Conservation (phyloP, 1,284 basidiomycete species). For the Trametes polyzona region DNA sequence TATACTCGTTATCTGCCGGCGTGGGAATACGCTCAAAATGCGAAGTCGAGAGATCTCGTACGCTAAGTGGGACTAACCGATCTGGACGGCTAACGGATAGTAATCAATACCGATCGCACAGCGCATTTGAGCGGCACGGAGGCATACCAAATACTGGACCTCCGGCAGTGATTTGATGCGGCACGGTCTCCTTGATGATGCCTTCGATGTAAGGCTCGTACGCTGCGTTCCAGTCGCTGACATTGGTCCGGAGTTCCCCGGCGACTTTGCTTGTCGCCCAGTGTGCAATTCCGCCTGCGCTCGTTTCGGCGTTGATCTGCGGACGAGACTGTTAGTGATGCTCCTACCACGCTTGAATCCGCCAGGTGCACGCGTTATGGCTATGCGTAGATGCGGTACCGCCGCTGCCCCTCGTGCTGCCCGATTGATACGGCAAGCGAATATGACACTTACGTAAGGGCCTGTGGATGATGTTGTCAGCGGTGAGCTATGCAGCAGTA, state of each 20-base stretch:
- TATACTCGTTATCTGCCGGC: constrained; percentile 87
- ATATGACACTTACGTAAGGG: constrained; percentile 20
- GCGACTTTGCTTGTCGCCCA: constrained; percentile 77
- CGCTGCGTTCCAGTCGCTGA: constrained; percentile 64
- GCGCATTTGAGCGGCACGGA: background rate
- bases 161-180: constrained; percentile 70
- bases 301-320: constrained; percentile 83
- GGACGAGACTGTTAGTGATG: too few relatives aligned
- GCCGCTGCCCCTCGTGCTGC: too few relatives aligned
- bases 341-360: too few relatives aligned
- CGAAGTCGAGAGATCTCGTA: background rate
- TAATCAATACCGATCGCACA: background rate
- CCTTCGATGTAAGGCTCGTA: constrained; percentile 74
- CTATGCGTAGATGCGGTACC: too few relatives aligned
- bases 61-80: constrained; percentile 54
- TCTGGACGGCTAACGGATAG: constrained; percentile 57
- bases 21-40: too few relatives aligned
- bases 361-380: too few relatives aligned
- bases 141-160: constrained; percentile 74
- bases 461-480: constrained; percentile 2
- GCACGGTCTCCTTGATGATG: constrained; percentile 61
- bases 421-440: too few relatives aligned
- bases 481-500: too few relatives aligned
- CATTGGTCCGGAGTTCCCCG: constrained; percentile 70
- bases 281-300: constrained; percentile 79